A percentile compares a stretch with the other conserved stretches of the same genome.
Conservation (phyloP, 805 yeast species). For the Schwanniomyces vanrijiae region DNA sequence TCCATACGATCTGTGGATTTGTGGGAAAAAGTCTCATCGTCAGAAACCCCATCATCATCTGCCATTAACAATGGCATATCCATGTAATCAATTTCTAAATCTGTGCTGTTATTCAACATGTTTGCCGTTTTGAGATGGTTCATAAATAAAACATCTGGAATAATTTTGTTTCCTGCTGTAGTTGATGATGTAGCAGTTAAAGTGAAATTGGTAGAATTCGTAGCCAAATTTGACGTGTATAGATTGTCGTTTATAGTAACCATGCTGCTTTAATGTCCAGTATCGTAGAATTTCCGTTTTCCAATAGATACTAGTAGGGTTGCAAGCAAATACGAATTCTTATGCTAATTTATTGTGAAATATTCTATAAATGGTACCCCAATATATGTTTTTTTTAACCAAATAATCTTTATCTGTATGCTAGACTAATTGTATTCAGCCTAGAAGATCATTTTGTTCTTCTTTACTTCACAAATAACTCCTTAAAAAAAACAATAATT, state of each 20-base stretch:
- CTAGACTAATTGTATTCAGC: not conserved
- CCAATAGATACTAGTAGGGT: conserved; percentile 3
- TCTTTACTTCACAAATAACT: not conserved
- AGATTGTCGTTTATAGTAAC: conserved; percentile 12
- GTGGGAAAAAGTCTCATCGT: conserved; percentile 18
- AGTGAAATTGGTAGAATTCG: not conserved
- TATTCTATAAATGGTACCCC: not conserved
- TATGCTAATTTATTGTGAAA: not conserved
- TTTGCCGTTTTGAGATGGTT: conserved; percentile 1
- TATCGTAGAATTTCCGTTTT: conserved; percentile 10
- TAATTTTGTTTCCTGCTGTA: not conserved
- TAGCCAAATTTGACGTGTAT: conserved; percentile 6
- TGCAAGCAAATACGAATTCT: not conserved
- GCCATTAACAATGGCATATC: conserved; percentile 35
- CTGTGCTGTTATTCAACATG: not conserved
- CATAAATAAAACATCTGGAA: not conserved
- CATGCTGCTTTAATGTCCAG: conserved; percentile 6
- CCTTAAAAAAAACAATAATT: not conserved
- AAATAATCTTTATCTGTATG: not conserved
- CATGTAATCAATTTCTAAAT: not conserved
- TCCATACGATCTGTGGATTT: not conserved
- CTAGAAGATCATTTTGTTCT: conserved; percentile 2
- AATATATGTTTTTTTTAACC: not conserved
- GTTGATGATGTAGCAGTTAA: conserved; percentile 1
- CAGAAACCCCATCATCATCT: conserved; percentile 30